A percentile compares a stretch with the other conserved stretches of the same genome.
These are phyloP conservation scores for Debaryomyces hansenii DNA, from an alignment of 805 yeast genomes.

Conservation along the genomic window DNA sequence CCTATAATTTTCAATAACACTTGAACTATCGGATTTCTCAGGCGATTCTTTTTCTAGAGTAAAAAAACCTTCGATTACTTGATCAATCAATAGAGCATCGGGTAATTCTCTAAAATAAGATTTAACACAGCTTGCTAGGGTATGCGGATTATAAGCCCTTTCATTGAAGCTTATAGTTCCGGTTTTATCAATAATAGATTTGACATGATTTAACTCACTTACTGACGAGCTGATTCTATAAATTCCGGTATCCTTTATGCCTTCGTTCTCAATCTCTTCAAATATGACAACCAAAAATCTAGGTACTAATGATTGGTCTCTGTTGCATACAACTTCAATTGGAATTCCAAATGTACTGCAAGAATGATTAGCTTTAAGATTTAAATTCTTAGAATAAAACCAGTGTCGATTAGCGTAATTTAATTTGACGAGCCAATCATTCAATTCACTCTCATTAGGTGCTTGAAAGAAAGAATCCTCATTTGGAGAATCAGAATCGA, in stretches of 20 bases:
- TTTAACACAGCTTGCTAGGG: slow-evolving; percentile 86
- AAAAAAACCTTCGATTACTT: slow-evolving; percentile 60
- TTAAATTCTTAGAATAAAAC: slow-evolving; percentile 47
- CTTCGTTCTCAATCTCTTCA: slow-evolving; percentile 79
- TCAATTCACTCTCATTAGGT: slow-evolving; percentile 55
- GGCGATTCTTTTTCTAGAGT: slow-evolving; percentile 21
- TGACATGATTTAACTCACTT: slow-evolving; percentile 45
- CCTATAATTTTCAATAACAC: slow-evolving; percentile 19
- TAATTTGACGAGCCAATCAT: slow-evolving; percentile 66
- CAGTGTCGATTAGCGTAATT: slow-evolving; percentile 54
- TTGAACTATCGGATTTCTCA: slow-evolving; percentile 8
- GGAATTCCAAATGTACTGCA: slow-evolving; percentile 81
- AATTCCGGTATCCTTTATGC: slow-evolving; percentile 86
- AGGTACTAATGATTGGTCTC: slow-evolving; percentile 68
- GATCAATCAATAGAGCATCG: slow-evolving; percentile 73
- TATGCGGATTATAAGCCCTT: slow-evolving; percentile 68
- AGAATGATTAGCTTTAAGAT: slow-evolving; percentile 18
- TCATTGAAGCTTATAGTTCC: slow-evolving; percentile 54
- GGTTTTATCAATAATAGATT: slow-evolving; percentile 42
- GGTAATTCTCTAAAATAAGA: slow-evolving; percentile 83
- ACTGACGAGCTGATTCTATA: slow-evolving; percentile 68
- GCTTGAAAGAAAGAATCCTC: slow-evolving; percentile 71
- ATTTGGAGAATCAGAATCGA: slow-evolving; percentile 43
- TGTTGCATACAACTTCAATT: slow-evolving; percentile 65
- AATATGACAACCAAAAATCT: slow-evolving; percentile 63